Evolutionary conservation across 257 asterid genomes (phyloP).

Genomic region (Vinca minor): DNA sequence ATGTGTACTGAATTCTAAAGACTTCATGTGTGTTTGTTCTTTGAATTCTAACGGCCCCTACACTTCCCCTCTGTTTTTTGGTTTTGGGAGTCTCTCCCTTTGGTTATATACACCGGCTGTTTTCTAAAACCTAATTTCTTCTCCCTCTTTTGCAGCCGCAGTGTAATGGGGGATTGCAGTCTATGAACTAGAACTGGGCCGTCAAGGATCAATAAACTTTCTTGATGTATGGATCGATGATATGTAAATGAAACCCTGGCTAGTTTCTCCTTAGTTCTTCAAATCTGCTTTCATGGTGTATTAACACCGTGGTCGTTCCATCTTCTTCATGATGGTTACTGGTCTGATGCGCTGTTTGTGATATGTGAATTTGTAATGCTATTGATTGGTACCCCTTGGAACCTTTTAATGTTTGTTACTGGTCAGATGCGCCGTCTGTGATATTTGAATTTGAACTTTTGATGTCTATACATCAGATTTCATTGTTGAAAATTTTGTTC

Average conservation of each 20-base stretch:
- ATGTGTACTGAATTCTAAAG: background rate
- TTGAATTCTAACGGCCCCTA: background rate
- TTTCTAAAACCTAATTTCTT: background rate
- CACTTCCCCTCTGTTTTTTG: background rate
- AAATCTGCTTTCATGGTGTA: slow-evolving; percentile 2
- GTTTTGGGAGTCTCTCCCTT: background rate
- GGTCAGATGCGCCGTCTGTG: too few species aligned
- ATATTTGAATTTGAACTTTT: slow-evolving; percentile 1
- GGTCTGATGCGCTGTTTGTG: background rate
- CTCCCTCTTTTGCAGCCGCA: slow-evolving; percentile 15
- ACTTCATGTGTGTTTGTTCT: background rate
- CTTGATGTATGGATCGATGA: slow-evolving; percentile 18
- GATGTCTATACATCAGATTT: background rate
- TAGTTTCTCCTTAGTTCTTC: slow-evolving; percentile 8
- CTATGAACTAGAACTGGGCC: slow-evolving; percentile 2
- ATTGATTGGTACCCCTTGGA: too few species aligned
- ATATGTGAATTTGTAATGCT: slow-evolving; percentile 6
- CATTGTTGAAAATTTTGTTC: background rate
- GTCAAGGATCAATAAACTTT: slow-evolving; percentile 13
- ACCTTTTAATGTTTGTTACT: too few species aligned
- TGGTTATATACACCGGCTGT: background rate
- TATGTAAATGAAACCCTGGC: slow-evolving; percentile 21
- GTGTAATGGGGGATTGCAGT: slow-evolving; percentile 11
- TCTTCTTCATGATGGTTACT: slow-evolving; percentile 11
- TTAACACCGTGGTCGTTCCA: background rate